Evolutionary conservation across 2,329 filamentous ascomycete genomes (phyloP).

Genomic region (Bipolaris gigantea): DNA sequence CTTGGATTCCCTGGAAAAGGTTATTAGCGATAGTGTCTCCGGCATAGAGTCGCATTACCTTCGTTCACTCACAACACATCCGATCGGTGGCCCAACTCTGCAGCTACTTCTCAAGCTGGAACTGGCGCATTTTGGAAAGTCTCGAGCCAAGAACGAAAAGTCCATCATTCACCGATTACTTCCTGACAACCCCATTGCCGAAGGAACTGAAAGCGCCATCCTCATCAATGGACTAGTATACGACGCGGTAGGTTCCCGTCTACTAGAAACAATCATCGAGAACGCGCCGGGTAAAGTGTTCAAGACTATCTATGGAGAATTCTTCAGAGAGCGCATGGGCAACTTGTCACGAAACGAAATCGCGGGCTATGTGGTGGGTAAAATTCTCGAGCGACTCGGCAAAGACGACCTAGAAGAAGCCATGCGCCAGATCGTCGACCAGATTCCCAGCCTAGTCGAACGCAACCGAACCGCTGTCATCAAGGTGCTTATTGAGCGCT

Average conservation of each 20-base stretch:
- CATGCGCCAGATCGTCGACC: constrained; percentile 70
- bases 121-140: constrained; percentile 70
- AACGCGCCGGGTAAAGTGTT: constrained; percentile 85
- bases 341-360: constrained; percentile 86
- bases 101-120: constrained; percentile 89
- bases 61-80: constrained; percentile 81
- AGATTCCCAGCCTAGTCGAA: constrained; percentile 72
- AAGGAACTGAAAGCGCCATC: constrained; percentile 71
- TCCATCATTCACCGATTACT: constrained; percentile 76
- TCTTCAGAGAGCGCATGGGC: constrained; percentile 78
- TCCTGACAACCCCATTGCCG: constrained; percentile 74
- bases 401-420: constrained; percentile 81
- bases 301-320: constrained; percentile 79
- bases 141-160: constrained; percentile 64
- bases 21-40: constrained; percentile 75
- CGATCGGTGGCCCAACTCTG: constrained; percentile 88
- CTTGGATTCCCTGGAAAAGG: constrained; percentile 72
- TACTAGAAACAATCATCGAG: constrained; percentile 83
- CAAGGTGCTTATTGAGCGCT: constrained; percentile 81
- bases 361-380: constrained; percentile 83
- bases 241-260: constrained; percentile 83
- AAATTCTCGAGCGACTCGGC: constrained; percentile 78
- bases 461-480: constrained; percentile 78
- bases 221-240: constrained; percentile 89
- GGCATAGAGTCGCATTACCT: constrained; percentile 78